Percentiles rank a stretch among this genome's conserved stretches.
Evolutionary conservation across 208 protist species (phyloP).

Genomic region (Leishmania gerbilli): DNA sequence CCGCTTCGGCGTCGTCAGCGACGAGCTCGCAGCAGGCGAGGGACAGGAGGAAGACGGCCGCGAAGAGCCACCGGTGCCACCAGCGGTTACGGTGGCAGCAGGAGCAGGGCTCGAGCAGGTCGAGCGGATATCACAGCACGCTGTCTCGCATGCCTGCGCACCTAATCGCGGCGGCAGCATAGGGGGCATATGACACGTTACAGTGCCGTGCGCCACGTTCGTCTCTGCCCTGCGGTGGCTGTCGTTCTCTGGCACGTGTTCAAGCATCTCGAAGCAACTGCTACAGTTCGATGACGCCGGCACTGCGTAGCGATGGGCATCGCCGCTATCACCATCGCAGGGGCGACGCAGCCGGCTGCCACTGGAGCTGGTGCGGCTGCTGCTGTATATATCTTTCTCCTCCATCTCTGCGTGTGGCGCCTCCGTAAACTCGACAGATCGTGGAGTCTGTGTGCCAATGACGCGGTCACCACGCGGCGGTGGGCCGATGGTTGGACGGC

Average conservation of each 20-base stretch:
- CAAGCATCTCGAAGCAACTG: background rate
- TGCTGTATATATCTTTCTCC: constrained; percentile 1
- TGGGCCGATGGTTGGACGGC: background rate
- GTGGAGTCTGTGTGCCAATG: background rate
- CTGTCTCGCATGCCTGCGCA: background rate
- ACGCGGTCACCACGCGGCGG: background rate
- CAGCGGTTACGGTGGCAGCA: background rate
- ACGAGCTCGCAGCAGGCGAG: background rate
- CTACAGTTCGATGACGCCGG: background rate
- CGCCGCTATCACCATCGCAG: background rate
- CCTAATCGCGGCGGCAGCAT: background rate
- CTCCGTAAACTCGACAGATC: constrained; percentile 25
- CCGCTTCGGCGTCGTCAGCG: background rate
- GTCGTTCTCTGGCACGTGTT: background rate
- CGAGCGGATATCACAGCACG: background rate
- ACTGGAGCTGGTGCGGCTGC: constrained; percentile 1
- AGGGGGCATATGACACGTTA: too few relatives aligned
- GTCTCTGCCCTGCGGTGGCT: background rate
- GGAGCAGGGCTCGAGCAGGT: background rate
- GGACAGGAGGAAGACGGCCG: background rate
- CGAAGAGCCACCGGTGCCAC: background rate
- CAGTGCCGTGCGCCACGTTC: background rate
- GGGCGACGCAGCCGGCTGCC: background rate
- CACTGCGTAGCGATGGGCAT: background rate
- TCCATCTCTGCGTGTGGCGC: constrained; percentile 4